A percentile compares a stretch with the other conserved stretches of the same genome.
Conservation (phyloP, 768 basidiomycete species). For the Xerocomellus dryophilus region DNA sequence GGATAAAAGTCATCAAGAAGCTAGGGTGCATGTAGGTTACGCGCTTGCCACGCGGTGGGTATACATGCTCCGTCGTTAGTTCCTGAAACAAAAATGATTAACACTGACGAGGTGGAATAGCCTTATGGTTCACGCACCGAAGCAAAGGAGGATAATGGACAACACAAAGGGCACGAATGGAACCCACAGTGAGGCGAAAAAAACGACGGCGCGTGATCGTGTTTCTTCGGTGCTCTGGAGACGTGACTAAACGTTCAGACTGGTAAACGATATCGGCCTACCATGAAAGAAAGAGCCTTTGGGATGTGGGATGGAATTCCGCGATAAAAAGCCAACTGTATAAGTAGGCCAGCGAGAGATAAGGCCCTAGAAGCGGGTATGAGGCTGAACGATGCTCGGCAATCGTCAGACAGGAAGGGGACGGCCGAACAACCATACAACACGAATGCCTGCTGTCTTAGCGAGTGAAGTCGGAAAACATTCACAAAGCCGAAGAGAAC, state of each 20-base stretch:
- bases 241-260: neutral
- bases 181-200: neutral
- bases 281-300: neutral
- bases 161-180: neutral
- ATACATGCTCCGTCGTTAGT: neutral
- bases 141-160: neutral
- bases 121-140: neutral
- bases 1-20: neutral
- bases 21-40: neutral
- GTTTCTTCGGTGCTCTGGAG: neutral
- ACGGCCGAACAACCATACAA: neutral
- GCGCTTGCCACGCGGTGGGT: neutral
- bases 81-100: neutral
- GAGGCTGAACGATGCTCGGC: neutral
- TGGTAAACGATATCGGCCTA: neutral
- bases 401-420: neutral
- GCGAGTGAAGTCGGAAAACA: neutral
- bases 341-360: constrained; percentile 1
- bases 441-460: neutral
- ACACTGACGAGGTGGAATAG: neutral
- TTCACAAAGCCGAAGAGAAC: neutral
- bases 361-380: neutral
- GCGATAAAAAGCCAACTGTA: neutral
- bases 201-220: neutral
- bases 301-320: neutral